Base-by-base conservation (phyloP, 73 alveolate genomes). In the Urostyla sp. region DNA sequence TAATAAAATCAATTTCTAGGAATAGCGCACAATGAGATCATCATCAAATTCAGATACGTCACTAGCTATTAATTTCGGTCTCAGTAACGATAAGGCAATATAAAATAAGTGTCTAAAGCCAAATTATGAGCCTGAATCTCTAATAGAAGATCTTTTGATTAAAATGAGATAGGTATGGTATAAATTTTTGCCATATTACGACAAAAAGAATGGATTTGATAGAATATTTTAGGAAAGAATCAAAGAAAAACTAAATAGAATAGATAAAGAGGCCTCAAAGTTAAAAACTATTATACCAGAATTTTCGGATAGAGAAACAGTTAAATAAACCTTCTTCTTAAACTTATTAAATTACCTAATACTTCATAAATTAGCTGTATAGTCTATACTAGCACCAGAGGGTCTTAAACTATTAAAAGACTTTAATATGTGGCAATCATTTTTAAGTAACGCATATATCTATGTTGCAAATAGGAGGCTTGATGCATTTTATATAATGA, bases 361-460 rank as follows among this genome's bases (percentile, higher is more conserved):
- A 8, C 87, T 75, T 21, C 57, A 56, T 28, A 36, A 69, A 3
- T 30, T 69, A 13, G 83, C 83, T 10, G 56, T 48, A 10, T 46
- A n/a, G 40, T 5, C 27, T 31, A 26, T 49, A 0, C 13, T 55
- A 16, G 49, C 44, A 18, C 83, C 83, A 11, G 67, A 69, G 34
- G 60, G 53, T 8, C 31, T 69, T 6, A 2, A 20, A 5, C n/a
- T 46, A 27, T 55, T 69, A 15, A 4, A 2, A 3, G 34, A 45
- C n/a, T 69, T 18, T 69, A 69, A 69, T 30, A 69, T 69, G 83
- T 69, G 83, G 83, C 72, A 69, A 31, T 44, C 83, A 10, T 69
- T 69, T n/a, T 28, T 69, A 28, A 69, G 31, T 38, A 37, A 56
- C 8, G 18, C 66, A 37, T 4, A 67, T 8, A 49, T 69, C 3